Evolutionary conservation across 2,329 filamentous ascomycete species (phyloP), one percentile per base, ranked within the genome.

Genomic region (Cercospora berteroae): DNA sequence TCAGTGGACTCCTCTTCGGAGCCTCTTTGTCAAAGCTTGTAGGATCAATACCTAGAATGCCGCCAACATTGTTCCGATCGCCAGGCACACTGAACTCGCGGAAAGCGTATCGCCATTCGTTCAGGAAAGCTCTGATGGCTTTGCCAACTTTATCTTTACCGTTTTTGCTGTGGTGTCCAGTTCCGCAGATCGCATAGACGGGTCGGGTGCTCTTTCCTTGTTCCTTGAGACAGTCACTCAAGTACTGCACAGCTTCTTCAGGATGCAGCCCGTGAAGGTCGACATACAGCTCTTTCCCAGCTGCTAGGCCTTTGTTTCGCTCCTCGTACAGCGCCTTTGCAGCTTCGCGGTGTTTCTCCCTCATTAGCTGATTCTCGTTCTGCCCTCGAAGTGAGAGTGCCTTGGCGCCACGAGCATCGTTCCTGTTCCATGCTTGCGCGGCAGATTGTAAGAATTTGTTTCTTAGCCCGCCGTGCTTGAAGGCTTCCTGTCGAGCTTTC

Each of bases 141-240:
- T 96, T 97, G 77, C 94, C 94, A 39, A 99, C 92, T 81, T 99
- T 99, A 80, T 99, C 95, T 79, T 98, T 98, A 75, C 95, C 94
- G 77, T 97, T 97, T 83, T 98, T 98, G 79, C 92, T 96, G 81
- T 99, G 95, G 76, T 98, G 94, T 3, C 94, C 95, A 0, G 94
- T 98, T 55, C 95, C 95, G 1, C 94, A 97, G 78, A 99, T 98
- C 72, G 94, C 94, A 78, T 98, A 99, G 50, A 99, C 87, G 2
- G 94, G 91, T 23, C 89, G 86, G 5, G 83, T 80, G 39, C 85
- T 85, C 72, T 91, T 88, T 71, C 88, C 86, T 76, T 97, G 95
- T 76, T 96, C 92, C 69, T 94, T 84, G 23, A 99, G 88, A 44
- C 96, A 91, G 70, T 90, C 90, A 79, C 95, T 93, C 4, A 99